Evolutionary conservation across 352 stramenopile species (phyloP).

Genomic region (Phytophthora sp.): DNA sequence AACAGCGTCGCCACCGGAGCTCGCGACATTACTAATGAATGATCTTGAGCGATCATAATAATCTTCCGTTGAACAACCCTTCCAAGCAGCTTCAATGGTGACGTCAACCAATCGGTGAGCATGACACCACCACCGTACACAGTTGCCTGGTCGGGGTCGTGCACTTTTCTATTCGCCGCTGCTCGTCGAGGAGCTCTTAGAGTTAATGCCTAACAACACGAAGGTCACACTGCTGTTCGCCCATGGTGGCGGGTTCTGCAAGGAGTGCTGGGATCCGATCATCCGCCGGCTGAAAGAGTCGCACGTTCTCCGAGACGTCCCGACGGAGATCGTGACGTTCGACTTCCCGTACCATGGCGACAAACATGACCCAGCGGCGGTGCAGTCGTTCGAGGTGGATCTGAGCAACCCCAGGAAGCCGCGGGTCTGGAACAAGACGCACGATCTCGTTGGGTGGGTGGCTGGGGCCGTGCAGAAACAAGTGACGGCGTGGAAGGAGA

Average conservation of each 20-base stretch:
- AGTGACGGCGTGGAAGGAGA: slow-evolving; percentile 37
- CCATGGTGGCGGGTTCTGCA: slow-evolving; percentile 52
- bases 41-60: no score
- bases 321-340: slow-evolving; percentile 43
- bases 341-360: slow-evolving; percentile 55
- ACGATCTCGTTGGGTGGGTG: slow-evolving; percentile 35
- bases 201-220: slow-evolving; percentile 28
- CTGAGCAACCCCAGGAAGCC: slow-evolving; percentile 33
- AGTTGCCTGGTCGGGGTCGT: slow-evolving; percentile 4
- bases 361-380: slow-evolving; percentile 28
- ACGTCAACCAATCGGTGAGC: slow-evolving; percentile 23
- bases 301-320: slow-evolving; percentile 28
- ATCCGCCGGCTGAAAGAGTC: slow-evolving; percentile 35
- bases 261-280: slow-evolving; percentile 59
- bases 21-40: slow-evolving; percentile 33
- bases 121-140: slow-evolving; percentile 23
- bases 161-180: slow-evolving; percentile 5
- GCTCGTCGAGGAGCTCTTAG: no score
- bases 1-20: slow-evolving; percentile 34
- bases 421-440: slow-evolving; percentile 33
- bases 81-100: slow-evolving; percentile 34
- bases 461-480: slow-evolving; percentile 31
- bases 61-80: not conserved
- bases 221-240: slow-evolving; percentile 54
- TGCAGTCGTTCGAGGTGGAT: slow-evolving; percentile 34